Conservation (phyloP, 306 rosid species). For the Lupinus albus region DNA sequence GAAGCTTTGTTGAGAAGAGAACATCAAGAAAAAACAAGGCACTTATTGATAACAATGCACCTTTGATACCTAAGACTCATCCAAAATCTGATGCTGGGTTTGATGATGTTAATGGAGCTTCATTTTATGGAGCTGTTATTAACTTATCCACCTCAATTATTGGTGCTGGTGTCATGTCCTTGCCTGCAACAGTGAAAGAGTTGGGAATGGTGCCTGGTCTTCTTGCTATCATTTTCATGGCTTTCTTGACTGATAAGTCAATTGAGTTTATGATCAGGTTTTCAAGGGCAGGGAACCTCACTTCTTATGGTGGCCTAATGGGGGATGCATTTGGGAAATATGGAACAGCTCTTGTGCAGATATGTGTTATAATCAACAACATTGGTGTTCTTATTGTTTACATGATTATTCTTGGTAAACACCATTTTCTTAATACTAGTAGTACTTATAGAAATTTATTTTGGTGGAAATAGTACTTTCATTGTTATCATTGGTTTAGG, state of each 20-base stretch:
- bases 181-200: conserved; percentile 80
- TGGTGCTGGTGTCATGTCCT: conserved; percentile 93
- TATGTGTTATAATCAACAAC: conserved; percentile 67
- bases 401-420: conserved; percentile 82
- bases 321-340: conserved; percentile 69
- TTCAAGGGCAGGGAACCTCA: conserved; percentile 66
- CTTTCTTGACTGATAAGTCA: too few species aligned
- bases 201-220: conserved; percentile 85
- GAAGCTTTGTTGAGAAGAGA: conserved; percentile 43
- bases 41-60: conserved; percentile 60
- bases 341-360: conserved; percentile 67
- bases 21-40: conserved; percentile 50
- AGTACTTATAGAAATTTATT: not conserved
- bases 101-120: conserved; percentile 81
- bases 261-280: conserved; percentile 68
- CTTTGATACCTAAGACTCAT: conserved; percentile 61
- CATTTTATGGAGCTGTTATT: conserved; percentile 85
- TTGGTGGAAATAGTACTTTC: not conserved
- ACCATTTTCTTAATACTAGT: conserved; percentile 14
- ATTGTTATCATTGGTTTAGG: not conserved
- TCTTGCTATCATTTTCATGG: conserved; percentile 57
- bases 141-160: conserved; percentile 82
- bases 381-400: conserved; percentile 72
- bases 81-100: conserved; percentile 46
- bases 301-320: conserved; percentile 76